These are phyloP conservation scores for Agroathelia rolfsii DNA, from an alignment of 1,284 basidiomycete species.

Conservation along the genomic window DNA sequence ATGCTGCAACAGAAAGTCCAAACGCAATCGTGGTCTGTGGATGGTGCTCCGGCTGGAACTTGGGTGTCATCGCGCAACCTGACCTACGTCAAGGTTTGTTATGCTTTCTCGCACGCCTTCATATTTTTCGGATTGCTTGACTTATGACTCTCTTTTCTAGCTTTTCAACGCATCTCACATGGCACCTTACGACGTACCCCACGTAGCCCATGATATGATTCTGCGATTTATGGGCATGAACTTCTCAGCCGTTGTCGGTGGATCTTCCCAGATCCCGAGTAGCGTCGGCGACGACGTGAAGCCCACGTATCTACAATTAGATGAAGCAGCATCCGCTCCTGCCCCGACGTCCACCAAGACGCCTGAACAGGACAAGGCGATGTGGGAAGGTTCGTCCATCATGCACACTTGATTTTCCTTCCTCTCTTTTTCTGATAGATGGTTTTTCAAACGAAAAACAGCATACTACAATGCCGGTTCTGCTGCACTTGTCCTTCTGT, in stretches of 20 bases:
- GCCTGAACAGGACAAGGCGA: slow-evolving; percentile 66
- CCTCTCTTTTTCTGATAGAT: too few relatives aligned
- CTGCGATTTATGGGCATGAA: slow-evolving; percentile 90
- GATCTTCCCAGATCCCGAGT: slow-evolving; percentile 67
- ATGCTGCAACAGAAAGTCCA: slow-evolving; percentile 48
- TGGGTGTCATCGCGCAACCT: slow-evolving; percentile 87
- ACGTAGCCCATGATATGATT: slow-evolving; percentile 95
- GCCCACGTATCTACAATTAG: slow-evolving; percentile 41
- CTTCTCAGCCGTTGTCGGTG: slow-evolving; percentile 69
- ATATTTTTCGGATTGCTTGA: background rate
- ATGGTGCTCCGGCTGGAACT: slow-evolving; percentile 71
- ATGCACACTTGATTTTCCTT: too few relatives aligned
- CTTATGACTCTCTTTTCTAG: slow-evolving; percentile 23
- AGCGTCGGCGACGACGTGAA: slow-evolving; percentile 62
- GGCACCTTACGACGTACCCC: slow-evolving; percentile 87
- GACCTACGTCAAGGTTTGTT: slow-evolving; percentile 80
- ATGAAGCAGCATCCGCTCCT: slow-evolving; percentile 26
- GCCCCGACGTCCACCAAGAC: slow-evolving; percentile 37
- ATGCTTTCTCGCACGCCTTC: background rate
- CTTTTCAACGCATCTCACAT: slow-evolving; percentile 89
- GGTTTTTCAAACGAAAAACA: slow-evolving; percentile 23
- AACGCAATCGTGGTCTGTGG: slow-evolving; percentile 74
- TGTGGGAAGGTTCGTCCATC: slow-evolving; percentile 81
- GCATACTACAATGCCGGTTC: slow-evolving; percentile 91
- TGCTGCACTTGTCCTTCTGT: slow-evolving; percentile 69